These are phyloP conservation scores for Thalassiosira delicatula DNA, from an alignment of 352 stramenopile species.

Conservation along the genomic window DNA sequence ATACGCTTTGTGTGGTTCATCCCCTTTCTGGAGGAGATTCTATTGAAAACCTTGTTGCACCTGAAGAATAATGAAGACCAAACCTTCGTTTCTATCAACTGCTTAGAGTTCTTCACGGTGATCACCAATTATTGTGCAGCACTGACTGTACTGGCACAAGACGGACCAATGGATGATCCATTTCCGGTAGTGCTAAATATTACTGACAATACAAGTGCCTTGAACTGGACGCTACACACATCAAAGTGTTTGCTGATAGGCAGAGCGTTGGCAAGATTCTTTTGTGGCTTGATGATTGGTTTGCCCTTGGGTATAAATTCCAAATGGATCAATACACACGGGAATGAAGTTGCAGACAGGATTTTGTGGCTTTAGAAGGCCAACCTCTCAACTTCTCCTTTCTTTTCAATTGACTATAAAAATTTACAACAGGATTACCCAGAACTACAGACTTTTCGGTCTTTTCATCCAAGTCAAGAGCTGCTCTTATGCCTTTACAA, in stretches of 20 bases:
- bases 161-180: too few relatives aligned
- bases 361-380: conserved; percentile 24
- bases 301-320: conserved; percentile 26
- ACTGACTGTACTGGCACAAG: too few relatives aligned
- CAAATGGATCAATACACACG: conserved; percentile 26
- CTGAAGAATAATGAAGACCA: too few relatives aligned
- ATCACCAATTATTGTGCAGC: too few relatives aligned
- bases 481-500: conserved; percentile 21
- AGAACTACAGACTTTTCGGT: neutral
- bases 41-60: too few relatives aligned
- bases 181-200: too few relatives aligned
- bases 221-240: conserved; percentile 21
- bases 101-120: too few relatives aligned
- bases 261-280: conserved; percentile 15
- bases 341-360: conserved; percentile 37
- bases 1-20: too few relatives aligned
- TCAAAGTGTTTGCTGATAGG: conserved; percentile 20
- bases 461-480: neutral
- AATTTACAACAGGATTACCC: conserved; percentile 19
- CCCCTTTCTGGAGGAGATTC: too few relatives aligned
- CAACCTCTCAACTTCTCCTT: neutral
- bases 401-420: conserved; percentile 9
- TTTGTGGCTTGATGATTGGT: conserved; percentile 28
- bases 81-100: too few relatives aligned
- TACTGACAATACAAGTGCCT: conserved; percentile 25